Evolutionary conservation across 2,329 filamentous ascomycete genomes (phyloP), one percentile per base, ranked within the genome.

Genomic region (Clonostachys rosea): DNA sequence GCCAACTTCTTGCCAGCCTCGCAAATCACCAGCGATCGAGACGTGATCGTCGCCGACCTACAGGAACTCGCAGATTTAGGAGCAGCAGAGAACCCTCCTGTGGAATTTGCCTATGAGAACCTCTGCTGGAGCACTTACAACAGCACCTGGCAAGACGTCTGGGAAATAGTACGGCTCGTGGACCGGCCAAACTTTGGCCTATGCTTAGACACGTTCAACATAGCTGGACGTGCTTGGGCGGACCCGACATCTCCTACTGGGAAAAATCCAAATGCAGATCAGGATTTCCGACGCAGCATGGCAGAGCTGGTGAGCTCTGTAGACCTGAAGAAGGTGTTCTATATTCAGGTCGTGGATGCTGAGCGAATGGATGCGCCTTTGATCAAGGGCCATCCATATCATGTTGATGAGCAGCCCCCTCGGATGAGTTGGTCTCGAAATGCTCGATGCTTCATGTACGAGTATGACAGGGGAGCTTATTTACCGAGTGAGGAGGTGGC

Each of bases 141-240:
- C 37, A 75, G 87, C 60, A 49, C 47, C 8, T 49, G 47, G 47
- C 36, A 36, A 20, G 45, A 43, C 2, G 43, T 36, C n/a, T 49
- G 47, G 47, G 47, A 49, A 17, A 44, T 49, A 9, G 47, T 49
- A 10, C 43, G 47, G 6, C 37, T 37, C 10, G 37, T 34, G 13
- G 43, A 49, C 37, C 24, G 44, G 30, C 43, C 45, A 16, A 49
- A 49, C 17, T 43, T 49, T 18, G 47, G 47, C 4, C 43, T 49
- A 17, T 30, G 45, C 17, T 14, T 49, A 7, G 47, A 49, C 43
- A 46, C 47, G 7, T 49, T 49, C 30, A 89, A 91, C 63, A 86
- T 91, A 49, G 79, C 86, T 1, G 87, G 80, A 1, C 69, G 82
- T 6, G 78, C 88, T 49, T 91, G 80, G 54, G 87, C 84, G 1